These are phyloP conservation scores for Chlamydomonas sphaeroides DNA, from an alignment of 139 green algal genomes.

Conservation along the genomic window DNA sequence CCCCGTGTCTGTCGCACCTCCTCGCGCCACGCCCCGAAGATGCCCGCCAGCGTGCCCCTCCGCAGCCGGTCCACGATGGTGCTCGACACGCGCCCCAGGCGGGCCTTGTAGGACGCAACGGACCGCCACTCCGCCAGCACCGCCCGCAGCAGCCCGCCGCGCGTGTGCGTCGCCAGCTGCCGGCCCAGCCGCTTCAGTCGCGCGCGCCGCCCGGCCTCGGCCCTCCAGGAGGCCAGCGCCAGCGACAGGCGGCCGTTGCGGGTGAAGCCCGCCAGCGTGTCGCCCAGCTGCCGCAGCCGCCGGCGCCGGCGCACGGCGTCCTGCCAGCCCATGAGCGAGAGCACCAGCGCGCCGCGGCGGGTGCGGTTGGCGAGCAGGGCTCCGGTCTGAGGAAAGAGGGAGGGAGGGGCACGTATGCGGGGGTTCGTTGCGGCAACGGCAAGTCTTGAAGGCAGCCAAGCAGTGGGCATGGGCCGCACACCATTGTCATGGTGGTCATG, in stretches of 20 bases:
- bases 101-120: background rate
- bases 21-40: constrained; percentile 33
- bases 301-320: too few species aligned
- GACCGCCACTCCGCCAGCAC: background rate
- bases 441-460: too few species aligned
- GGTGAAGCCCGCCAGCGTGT: background rate
- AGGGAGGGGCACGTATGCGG: too few species aligned
- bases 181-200: background rate
- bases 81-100: background rate
- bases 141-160: background rate
- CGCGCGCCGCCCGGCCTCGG: background rate
- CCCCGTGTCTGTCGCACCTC: background rate
- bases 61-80: background rate
- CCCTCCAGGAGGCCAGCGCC: background rate
- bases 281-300: background rate
- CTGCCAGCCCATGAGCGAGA: background rate
- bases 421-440: too few species aligned
- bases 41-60: background rate
- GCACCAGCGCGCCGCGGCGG: background rate
- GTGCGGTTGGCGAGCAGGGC: background rate
- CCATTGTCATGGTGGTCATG: too few species aligned
- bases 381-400: too few species aligned
- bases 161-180: background rate
- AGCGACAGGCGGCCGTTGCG: background rate
- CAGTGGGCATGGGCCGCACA: too few species aligned